These are phyloP conservation scores for Coemansia sp. DNA, from an alignment of 192 early-diverging fungal genomes.

Conservation along the genomic window DNA sequence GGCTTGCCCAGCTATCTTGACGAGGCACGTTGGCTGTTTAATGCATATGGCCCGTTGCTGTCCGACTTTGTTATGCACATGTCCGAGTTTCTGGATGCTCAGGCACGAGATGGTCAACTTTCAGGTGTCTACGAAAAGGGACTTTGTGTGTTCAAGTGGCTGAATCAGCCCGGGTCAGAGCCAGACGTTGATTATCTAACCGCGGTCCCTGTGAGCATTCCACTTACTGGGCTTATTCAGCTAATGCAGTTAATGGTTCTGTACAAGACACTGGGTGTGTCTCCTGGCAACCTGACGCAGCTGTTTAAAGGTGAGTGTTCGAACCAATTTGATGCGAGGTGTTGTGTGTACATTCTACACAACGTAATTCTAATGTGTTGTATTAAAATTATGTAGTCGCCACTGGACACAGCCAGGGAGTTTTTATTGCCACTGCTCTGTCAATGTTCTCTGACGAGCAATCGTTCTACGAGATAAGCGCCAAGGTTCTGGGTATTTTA, in stretches of 20 bases:
- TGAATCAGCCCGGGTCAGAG: constrained; percentile 60
- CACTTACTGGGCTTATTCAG: constrained; percentile 86
- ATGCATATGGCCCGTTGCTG: constrained; percentile 72
- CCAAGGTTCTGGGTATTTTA: constrained; percentile 75
- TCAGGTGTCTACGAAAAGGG: constrained; percentile 60
- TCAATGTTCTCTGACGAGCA: constrained; percentile 75
- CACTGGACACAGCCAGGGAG: constrained; percentile 86
- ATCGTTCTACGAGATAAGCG: constrained; percentile 72
- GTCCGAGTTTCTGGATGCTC: constrained; percentile 59
- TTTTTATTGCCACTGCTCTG: constrained; percentile 81
- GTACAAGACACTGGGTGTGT: constrained; percentile 61
- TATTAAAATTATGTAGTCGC: constrained; percentile 12
- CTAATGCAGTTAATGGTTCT: constrained; percentile 74
- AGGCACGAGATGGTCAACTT: constrained; percentile 60
- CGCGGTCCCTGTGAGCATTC: constrained; percentile 72
- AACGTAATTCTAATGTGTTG: not conserved
- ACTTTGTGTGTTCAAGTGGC: constrained; percentile 76
- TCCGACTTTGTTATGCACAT: constrained; percentile 70
- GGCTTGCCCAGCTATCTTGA: constrained; percentile 80
- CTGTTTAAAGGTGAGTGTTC: constrained; percentile 30
- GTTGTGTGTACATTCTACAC: not conserved
- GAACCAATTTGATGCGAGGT: constrained; percentile 48
- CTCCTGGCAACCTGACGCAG: not conserved
- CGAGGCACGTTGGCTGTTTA: constrained; percentile 71
- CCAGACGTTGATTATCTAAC: constrained; percentile 73